phyloP scores from a whole-genome alignment of 805 yeast genomes.

The Yamadazyma philogaea region DNA sequence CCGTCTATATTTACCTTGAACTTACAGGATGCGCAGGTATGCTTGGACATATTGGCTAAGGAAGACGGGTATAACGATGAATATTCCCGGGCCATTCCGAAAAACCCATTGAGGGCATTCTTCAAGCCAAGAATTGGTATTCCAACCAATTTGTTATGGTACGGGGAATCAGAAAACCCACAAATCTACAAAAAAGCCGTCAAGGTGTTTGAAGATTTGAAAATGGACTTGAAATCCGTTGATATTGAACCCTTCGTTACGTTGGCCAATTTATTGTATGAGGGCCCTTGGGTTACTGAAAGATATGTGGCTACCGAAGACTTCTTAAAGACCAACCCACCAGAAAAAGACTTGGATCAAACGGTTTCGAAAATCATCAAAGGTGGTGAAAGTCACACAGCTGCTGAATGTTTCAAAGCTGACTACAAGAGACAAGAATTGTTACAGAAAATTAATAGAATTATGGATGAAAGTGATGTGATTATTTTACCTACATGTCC shows the following conservation, averaged over 20 bases:
- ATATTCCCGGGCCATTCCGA: conserved; percentile 75
- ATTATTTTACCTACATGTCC: conserved; percentile 93
- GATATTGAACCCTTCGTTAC: conserved; percentile 77
- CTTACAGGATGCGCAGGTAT: conserved; percentile 77
- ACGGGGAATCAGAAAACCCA: conserved; percentile 76
- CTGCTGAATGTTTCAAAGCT: conserved; percentile 77
- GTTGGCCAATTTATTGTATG: conserved; percentile 84
- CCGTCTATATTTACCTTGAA: conserved; percentile 81
- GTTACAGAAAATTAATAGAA: conserved; percentile 56
- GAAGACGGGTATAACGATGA: conserved; percentile 69
- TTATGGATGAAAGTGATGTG: conserved; percentile 64
- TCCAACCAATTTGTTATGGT: conserved; percentile 74
- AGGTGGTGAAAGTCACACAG: conserved; percentile 74
- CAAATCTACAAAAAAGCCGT: conserved; percentile 63
- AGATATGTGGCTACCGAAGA: conserved; percentile 81
- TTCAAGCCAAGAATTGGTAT: conserved; percentile 68
- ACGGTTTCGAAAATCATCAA: conserved; percentile 73
- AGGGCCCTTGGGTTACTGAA: conserved; percentile 99
- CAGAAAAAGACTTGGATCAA: conserved; percentile 72
- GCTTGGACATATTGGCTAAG: conserved; percentile 67
- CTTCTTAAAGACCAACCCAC: conserved; percentile 68
- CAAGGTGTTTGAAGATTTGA: conserved; percentile 29
- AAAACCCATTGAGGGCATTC: conserved; percentile 58
- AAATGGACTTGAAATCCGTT: conserved; percentile 48
- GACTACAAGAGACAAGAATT: conserved; percentile 87